Percentiles rank a stretch among this genome's conserved stretches.
Evolutionary conservation across 1,284 basidiomycete species (phyloP).

Genomic region (Clitocybe nebularis): DNA sequence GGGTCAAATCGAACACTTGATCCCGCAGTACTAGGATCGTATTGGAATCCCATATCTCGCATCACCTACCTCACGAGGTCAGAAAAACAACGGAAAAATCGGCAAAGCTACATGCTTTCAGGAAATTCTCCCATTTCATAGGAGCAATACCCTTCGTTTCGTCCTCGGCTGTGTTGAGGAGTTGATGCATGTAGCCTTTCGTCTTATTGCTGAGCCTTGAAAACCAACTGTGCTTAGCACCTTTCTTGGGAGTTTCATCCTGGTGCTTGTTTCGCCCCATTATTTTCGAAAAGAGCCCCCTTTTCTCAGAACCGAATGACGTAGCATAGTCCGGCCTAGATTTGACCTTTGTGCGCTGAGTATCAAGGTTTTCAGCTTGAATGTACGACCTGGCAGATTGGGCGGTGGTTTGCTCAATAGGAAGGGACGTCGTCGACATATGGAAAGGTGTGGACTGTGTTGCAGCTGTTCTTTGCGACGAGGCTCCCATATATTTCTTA

Average conservation of each 20-base stretch:
- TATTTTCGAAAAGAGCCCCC: conserved; percentile 49
- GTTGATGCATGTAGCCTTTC: conserved; percentile 54
- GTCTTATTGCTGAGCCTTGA: conserved; percentile 56
- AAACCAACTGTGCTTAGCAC: conserved; percentile 52
- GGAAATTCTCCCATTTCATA: conserved; percentile 70
- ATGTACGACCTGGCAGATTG: conserved; percentile 71
- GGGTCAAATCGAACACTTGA: conserved; percentile 81
- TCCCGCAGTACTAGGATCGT: conserved; percentile 70
- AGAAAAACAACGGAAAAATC: neutral
- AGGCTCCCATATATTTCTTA: conserved; percentile 20
- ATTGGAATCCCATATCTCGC: conserved; percentile 72
- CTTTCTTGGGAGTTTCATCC: conserved; percentile 32
- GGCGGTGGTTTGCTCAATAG: conserved; percentile 42
- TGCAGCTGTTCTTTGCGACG: conserved; percentile 19
- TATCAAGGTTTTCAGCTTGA: conserved; percentile 42
- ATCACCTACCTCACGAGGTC: conserved; percentile 47
- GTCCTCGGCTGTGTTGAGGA: conserved; percentile 54
- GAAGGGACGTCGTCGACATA: conserved; percentile 35
- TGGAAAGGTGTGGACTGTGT: conserved; percentile 35
- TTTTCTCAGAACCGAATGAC: conserved; percentile 40
- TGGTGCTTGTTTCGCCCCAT: conserved; percentile 27
- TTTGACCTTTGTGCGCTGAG: conserved; percentile 63
- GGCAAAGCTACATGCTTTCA: conserved; percentile 25
- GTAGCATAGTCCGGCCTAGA: conserved; percentile 55
- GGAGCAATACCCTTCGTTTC: conserved; percentile 50